Base-by-base conservation (phyloP, 306 rosid species). In the Citrullus mucosospermus region DNA sequence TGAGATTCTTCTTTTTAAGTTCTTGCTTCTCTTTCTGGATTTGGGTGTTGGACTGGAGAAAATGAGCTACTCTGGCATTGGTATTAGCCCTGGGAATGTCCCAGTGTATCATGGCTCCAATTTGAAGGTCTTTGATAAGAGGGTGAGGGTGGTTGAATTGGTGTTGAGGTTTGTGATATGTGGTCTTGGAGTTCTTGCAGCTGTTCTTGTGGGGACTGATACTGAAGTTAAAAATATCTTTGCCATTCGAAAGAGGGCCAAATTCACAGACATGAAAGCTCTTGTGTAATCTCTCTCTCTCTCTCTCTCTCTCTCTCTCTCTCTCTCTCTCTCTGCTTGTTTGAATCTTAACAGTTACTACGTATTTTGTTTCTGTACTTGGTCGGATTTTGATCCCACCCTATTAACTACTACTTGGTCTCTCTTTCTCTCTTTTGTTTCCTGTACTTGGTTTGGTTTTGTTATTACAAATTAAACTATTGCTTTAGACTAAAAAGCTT, bases 151-250 rank as follows among this genome's bases (percentile, higher is more conserved):
- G 44, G 87, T 88, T 0, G 98, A 95, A 76, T 75, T 95, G 86
- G 90, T 89, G 30, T 76, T 95, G 61, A 91, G 97, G 83, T 88
- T 76, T 80, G 68, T 91, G 77, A 88, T 88, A 20, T 84, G 88
- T 83, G 88, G 85, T 58, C 81, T 91, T 7, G 93, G 92, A 30
- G 80, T 92, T 80, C 85, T 90, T 77, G 85, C 92, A 12, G 87
- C 89, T 82, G 85, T 92, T 84, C 97, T 95, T 83, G 85, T 95
- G 53, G 96, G 78, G 9, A 91, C 97, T 85, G 98, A 95, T 87
- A 59, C 96, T 17, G 92, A 95, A 82, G 89, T 89, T 83, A 84
- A 36, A 59, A 85, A 61, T 66, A 85, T 95, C 78, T 89, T 95
- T 85, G n/a, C 93, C 8, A 16, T 91, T 86, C 77, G 80, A 82